Percentiles rank a stretch among this genome's conserved stretches.
phyloP scores from a whole-genome alignment of 148 eudicot genomes.

The Fagopyrum tataricum region DNA sequence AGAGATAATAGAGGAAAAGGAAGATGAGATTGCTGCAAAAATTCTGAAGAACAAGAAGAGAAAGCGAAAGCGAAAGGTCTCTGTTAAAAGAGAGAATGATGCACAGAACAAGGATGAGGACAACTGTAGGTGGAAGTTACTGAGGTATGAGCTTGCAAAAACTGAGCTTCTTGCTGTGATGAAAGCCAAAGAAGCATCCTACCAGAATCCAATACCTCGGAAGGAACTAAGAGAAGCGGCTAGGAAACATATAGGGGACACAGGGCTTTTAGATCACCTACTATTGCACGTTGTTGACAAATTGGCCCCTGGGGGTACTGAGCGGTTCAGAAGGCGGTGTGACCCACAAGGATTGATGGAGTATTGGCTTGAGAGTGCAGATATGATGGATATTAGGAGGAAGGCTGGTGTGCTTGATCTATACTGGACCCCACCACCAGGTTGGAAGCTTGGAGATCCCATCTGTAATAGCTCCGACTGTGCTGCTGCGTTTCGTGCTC shows the following conservation, averaged over 20 bases:
- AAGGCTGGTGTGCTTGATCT: conserved; percentile 53
- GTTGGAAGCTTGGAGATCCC: conserved; percentile 50
- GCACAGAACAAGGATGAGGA: conserved; percentile 8
- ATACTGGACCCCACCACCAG: conserved; percentile 60
- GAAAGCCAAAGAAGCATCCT: conserved; percentile 40
- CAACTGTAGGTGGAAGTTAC: conserved; percentile 25
- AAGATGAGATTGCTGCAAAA: conserved; percentile 9
- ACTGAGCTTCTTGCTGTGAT: conserved; percentile 37
- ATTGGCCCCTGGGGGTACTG: conserved; percentile 51
- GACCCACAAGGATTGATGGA: conserved; percentile 59
- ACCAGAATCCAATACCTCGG: conserved; percentile 35
- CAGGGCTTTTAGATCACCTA: conserved; percentile 59
- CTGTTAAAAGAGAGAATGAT: conserved; percentile 17
- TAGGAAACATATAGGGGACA: conserved; percentile 54
- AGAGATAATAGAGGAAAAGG: not conserved
- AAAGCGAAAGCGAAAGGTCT: conserved; percentile 18
- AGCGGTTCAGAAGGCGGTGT: conserved; percentile 49
- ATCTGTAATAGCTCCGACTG: not conserved
- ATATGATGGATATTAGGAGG: conserved; percentile 39
- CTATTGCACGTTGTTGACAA: conserved; percentile 53
- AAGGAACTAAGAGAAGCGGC: conserved; percentile 47
- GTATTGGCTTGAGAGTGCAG: conserved; percentile 63
- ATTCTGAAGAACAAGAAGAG: conserved; percentile 25
- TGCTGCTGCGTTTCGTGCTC: not conserved
- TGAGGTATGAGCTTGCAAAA: conserved; percentile 11